Evolutionary conservation across 176 grass and related monocot species (phyloP).

Genomic region (Areca catechu): DNA sequence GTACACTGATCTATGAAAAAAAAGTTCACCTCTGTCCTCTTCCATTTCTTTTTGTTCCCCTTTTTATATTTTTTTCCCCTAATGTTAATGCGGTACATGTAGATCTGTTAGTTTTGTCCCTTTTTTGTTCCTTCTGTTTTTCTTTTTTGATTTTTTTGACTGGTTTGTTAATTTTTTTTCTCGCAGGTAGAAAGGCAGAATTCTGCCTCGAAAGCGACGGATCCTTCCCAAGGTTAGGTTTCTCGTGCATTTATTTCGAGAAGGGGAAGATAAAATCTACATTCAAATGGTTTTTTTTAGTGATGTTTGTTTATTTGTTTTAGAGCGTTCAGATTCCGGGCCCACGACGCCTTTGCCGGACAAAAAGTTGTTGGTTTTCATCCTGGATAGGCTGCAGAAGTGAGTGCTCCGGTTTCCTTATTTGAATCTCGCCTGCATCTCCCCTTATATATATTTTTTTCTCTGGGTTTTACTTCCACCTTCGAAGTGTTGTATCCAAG

Average conservation of each 20-base stretch:
- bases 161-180: conserved; percentile 14
- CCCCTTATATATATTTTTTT: conserved; percentile 1
- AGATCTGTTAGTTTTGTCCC: neutral
- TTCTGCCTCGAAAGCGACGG: conserved; percentile 58
- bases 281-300: conserved; percentile 12
- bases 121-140: conserved; percentile 19
- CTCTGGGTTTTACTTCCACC: neutral
- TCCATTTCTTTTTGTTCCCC: conserved; percentile 20
- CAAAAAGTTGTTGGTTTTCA: conserved; percentile 95
- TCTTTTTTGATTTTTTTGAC: conserved; percentile 10
- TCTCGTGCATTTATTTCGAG: conserved; percentile 44
- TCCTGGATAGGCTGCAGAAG: conserved; percentile 97
- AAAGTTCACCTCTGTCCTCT: conserved; percentile 41
- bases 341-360: conserved; percentile 92
- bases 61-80: neutral
- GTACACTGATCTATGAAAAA: conserved; percentile 23
- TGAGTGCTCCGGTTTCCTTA: conserved; percentile 43
- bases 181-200: conserved; percentile 46
- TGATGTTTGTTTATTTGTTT: conserved; percentile 23
- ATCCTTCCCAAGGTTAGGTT: conserved; percentile 70
- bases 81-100: too few species aligned
- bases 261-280: neutral
- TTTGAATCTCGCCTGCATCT: conserved; percentile 5
- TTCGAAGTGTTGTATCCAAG: conserved; percentile 3
- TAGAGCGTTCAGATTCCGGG: conserved; percentile 68